Evolutionary conservation across 805 yeast genomes (phyloP).

Genomic region (Saccharomyces kudriavzevii): DNA sequence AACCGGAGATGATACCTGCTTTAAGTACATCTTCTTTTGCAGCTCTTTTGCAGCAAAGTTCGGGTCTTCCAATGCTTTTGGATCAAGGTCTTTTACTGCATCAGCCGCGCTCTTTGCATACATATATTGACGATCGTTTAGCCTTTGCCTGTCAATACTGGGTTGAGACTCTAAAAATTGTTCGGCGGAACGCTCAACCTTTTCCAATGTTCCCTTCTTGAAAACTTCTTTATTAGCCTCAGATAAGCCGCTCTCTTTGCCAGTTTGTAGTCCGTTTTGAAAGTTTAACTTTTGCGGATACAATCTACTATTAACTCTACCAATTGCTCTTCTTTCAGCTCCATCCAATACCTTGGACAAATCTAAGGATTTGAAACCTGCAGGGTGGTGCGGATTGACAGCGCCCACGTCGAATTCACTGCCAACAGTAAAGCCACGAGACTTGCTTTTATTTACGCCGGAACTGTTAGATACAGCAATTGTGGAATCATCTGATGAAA

Average conservation of each 20-base stretch:
- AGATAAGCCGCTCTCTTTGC: background rate
- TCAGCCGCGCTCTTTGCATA: conserved; percentile 39
- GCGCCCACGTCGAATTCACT: background rate
- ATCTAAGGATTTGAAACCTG: conserved; percentile 14
- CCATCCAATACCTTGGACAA: conserved; percentile 23
- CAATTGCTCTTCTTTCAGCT: conserved; percentile 26
- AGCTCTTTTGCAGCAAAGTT: conserved; percentile 38
- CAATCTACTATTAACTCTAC: conserved; percentile 16
- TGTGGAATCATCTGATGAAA: background rate
- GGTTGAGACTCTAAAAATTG: background rate
- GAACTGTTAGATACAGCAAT: background rate
- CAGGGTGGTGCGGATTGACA: background rate
- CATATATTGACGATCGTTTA: conserved; percentile 12
- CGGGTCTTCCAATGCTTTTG: conserved; percentile 32
- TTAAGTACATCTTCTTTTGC: conserved; percentile 21
- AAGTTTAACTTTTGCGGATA: conserved; percentile 4
- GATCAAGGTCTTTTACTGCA: conserved; percentile 32
- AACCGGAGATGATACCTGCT: conserved; percentile 27
- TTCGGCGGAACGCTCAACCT: background rate
- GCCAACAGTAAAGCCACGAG: background rate
- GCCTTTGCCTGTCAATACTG: background rate
- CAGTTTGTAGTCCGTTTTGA: background rate
- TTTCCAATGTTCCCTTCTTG: background rate
- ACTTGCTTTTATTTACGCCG: background rate
- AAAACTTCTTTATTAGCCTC: background rate